Evolutionary conservation across 371 early-diverging fungal species (phyloP).

Genomic region (Phascolomyces articulosus): DNA sequence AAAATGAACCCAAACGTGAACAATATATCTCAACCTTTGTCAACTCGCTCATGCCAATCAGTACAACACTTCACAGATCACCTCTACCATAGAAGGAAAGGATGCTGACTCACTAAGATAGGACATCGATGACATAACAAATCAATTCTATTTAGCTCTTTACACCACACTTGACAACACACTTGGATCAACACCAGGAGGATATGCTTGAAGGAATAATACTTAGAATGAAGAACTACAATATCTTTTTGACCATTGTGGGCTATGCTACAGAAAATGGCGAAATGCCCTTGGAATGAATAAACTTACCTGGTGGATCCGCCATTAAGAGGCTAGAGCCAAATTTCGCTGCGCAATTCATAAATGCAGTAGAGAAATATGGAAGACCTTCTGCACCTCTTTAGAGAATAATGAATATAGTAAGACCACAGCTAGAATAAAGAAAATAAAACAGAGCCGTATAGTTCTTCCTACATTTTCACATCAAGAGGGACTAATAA

Average conservation of each 20-base stretch:
- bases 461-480: not conserved
- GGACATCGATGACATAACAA: not conserved
- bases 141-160: not conserved
- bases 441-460: not conserved
- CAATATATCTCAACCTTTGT: not conserved
- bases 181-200: constrained; percentile 1
- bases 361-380: not conserved
- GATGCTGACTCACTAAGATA: too few species aligned
- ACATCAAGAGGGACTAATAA: constrained; percentile 5
- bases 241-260: not conserved
- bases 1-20: not conserved
- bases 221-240: not conserved
- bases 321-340: not conserved
- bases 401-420: not conserved
- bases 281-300: not conserved
- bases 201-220: not conserved
- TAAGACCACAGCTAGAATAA: not conserved
- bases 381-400: not conserved
- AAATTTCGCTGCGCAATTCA: not conserved
- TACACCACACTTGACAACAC: constrained; percentile 4
- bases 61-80: not conserved
- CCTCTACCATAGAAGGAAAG: too few species aligned
- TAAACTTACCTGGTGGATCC: not conserved
- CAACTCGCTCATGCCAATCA: too few species aligned
- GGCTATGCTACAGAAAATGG: not conserved